phyloP scores from a whole-genome alignment of 768 basidiomycete species.

The Psilocybe tampanensis region DNA sequence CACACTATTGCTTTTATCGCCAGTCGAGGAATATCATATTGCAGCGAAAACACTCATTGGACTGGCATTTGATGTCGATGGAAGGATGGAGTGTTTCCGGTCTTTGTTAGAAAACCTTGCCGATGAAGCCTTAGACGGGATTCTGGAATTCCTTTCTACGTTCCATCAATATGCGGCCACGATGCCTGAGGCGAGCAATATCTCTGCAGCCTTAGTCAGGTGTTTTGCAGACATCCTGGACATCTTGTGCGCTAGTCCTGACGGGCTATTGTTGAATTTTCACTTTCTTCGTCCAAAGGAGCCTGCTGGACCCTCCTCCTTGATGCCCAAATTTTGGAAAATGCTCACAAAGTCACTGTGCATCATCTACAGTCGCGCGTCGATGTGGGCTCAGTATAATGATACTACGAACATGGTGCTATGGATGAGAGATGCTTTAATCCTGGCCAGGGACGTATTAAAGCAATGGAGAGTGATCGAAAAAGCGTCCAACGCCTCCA shows the following conservation, averaged over 20 bases:
- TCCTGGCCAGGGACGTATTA: slow-evolving; percentile 87
- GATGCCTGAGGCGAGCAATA: slow-evolving; percentile 83
- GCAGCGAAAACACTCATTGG: slow-evolving; percentile 82
- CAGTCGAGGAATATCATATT: slow-evolving; percentile 70
- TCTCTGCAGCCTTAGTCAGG: slow-evolving; percentile 89
- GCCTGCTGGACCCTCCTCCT: slow-evolving; percentile 47
- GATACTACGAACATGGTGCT: slow-evolving; percentile 84
- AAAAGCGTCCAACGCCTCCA: slow-evolving; percentile 49
- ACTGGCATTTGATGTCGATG: slow-evolving; percentile 88
- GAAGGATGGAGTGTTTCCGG: slow-evolving; percentile 85
- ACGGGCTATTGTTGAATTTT: slow-evolving; percentile 66
- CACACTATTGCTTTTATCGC: slow-evolving; percentile 78
- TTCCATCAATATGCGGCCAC: slow-evolving; percentile 64
- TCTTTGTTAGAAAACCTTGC: slow-evolving; percentile 72
- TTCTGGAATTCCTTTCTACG: slow-evolving; percentile 64
- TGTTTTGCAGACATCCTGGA: slow-evolving; percentile 94
- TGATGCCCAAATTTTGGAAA: slow-evolving; percentile 76
- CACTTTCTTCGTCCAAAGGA: slow-evolving; percentile 51
- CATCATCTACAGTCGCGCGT: slow-evolving; percentile 84
- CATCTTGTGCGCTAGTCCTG: slow-evolving; percentile 72
- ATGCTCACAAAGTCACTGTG: slow-evolving; percentile 80
- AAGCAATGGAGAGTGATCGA: slow-evolving; percentile 83
- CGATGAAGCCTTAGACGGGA: slow-evolving; percentile 66
- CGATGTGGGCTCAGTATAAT: slow-evolving; percentile 79
- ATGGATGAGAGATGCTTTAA: slow-evolving; percentile 99